Conservation (phyloP, 1,284 basidiomycete genomes). For the Singerocomus inundabilis region DNA sequence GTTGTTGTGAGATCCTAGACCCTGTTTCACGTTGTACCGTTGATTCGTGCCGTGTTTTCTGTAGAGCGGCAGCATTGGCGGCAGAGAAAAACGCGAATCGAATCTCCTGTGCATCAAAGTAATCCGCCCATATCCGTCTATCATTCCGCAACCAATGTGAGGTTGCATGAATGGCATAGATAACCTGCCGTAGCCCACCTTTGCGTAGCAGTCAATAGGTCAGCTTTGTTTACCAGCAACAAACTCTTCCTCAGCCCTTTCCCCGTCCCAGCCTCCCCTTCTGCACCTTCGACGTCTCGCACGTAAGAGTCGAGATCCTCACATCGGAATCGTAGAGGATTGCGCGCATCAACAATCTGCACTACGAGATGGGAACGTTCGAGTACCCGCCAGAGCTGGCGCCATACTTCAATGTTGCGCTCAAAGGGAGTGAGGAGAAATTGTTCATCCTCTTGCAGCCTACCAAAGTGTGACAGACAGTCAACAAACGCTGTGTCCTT, state of each 20-base stretch:
- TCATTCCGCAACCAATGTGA: slow-evolving; percentile 34
- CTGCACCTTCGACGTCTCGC: slow-evolving; percentile 70
- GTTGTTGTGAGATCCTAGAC: slow-evolving; percentile 8
- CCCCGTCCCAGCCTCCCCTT: slow-evolving; percentile 76
- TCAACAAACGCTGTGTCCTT: not conserved
- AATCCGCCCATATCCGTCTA: slow-evolving; percentile 85
- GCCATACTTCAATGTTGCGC: slow-evolving; percentile 95
- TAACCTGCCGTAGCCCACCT: slow-evolving; percentile 49
- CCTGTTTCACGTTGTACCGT: slow-evolving; percentile 23
- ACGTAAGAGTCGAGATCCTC: slow-evolving; percentile 92
- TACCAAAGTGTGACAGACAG: slow-evolving; percentile 27
- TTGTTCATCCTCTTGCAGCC: slow-evolving; percentile 75
- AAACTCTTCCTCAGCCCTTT: slow-evolving; percentile 70
- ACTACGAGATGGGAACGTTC: slow-evolving; percentile 93
- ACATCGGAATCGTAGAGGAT: slow-evolving; percentile 88
- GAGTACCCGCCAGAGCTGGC: slow-evolving; percentile 92
- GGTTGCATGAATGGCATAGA: slow-evolving; percentile 19
- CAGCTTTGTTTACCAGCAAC: slow-evolving; percentile 95
- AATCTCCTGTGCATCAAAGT: slow-evolving; percentile 83
- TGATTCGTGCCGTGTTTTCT: slow-evolving; percentile 67
- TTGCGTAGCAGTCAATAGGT: slow-evolving; percentile 86
- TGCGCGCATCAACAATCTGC: slow-evolving; percentile 94
- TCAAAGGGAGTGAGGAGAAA: slow-evolving; percentile 93
- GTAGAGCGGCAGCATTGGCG: slow-evolving; percentile 81
- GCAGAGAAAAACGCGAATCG: slow-evolving; percentile 97